phyloP scores from a whole-genome alignment of 331 rosid species.

The Phaseolus coccineus region DNA sequence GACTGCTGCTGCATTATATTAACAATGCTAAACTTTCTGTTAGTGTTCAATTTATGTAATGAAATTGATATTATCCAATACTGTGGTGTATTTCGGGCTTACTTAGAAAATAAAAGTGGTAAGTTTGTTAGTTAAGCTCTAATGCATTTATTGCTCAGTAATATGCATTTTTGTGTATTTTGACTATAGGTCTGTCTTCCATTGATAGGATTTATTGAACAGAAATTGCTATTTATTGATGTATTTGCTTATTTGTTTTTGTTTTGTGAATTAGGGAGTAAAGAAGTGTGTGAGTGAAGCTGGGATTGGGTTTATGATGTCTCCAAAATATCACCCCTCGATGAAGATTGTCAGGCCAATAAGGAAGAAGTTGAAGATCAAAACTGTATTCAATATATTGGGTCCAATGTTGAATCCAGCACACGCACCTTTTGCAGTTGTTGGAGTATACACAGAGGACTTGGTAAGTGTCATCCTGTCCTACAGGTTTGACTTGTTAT shows the following conservation, averaged over 20 bases:
- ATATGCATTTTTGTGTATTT: too few species aligned
- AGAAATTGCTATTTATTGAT: neutral
- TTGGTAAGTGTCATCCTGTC: constrained; percentile 59
- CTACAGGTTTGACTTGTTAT: constrained; percentile 11
- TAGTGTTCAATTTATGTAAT: neutral
- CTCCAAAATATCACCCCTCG: constrained; percentile 90
- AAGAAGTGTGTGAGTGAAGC: constrained; percentile 71
- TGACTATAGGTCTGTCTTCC: neutral
- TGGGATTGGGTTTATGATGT: constrained; percentile 97
- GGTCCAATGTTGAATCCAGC: constrained; percentile 99
- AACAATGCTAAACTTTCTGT: neutral
- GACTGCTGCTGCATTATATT: neutral
- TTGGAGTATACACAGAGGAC: constrained; percentile 85
- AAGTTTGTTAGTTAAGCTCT: neutral
- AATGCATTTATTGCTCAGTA: too few species aligned
- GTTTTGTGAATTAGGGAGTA: constrained; percentile 68
- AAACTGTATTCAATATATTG: constrained; percentile 86
- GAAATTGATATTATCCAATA: neutral
- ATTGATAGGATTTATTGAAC: constrained; percentile 13
- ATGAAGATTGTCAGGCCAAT: constrained; percentile 84
- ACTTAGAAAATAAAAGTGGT: neutral
- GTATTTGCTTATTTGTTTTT: constrained; percentile 33
- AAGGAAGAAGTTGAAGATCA: constrained; percentile 82
- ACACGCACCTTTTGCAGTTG: constrained; percentile 86
- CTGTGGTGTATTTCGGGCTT: neutral